Conservation (phyloP, 78 protist species). For the Cavenderia fasciculata region DNA sequence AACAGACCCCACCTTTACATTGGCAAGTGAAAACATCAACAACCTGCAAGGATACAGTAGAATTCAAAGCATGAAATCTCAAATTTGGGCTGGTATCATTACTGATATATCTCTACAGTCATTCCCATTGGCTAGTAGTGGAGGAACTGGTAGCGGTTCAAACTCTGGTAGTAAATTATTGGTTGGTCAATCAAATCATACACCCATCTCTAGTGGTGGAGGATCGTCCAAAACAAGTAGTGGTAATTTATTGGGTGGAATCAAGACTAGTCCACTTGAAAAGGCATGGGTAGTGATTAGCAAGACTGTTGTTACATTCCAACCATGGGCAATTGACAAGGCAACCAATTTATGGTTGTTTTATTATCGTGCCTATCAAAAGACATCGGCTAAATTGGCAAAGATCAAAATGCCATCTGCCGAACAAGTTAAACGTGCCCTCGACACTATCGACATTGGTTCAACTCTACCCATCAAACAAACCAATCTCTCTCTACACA, state of each 20-base stretch:
- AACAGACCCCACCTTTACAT: slow-evolving; percentile 30
- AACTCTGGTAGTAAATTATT: not conserved
- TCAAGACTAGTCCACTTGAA: slow-evolving; percentile 27
- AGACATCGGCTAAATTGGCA: slow-evolving; percentile 9
- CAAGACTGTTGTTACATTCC: slow-evolving; percentile 54
- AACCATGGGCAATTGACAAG: slow-evolving; percentile 78
- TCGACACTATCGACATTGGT: slow-evolving; percentile 28
- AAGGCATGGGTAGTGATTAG: slow-evolving; percentile 53
- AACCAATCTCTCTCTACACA: slow-evolving; percentile 46
- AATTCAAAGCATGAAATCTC: slow-evolving; percentile 41
- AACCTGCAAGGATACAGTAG: not conserved
- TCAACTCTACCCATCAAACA: slow-evolving; percentile 58
- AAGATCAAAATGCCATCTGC: not conserved
- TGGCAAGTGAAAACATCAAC: not conserved
- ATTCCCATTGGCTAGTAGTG: slow-evolving; percentile 24
- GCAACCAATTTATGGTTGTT: slow-evolving; percentile 63
- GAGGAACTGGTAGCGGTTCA: not conserved
- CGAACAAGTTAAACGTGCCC: slow-evolving; percentile 23
- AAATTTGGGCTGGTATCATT: slow-evolving; percentile 66
- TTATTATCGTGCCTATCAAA: slow-evolving; percentile 40
- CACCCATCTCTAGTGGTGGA: no score
- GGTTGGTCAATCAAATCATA: not conserved
- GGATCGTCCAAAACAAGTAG: no score
- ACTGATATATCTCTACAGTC: slow-evolving; percentile 51
- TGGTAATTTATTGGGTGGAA: no score